phyloP scores from a whole-genome alignment of 1,284 basidiomycete species.

The Thecaphora thlaspeos region DNA sequence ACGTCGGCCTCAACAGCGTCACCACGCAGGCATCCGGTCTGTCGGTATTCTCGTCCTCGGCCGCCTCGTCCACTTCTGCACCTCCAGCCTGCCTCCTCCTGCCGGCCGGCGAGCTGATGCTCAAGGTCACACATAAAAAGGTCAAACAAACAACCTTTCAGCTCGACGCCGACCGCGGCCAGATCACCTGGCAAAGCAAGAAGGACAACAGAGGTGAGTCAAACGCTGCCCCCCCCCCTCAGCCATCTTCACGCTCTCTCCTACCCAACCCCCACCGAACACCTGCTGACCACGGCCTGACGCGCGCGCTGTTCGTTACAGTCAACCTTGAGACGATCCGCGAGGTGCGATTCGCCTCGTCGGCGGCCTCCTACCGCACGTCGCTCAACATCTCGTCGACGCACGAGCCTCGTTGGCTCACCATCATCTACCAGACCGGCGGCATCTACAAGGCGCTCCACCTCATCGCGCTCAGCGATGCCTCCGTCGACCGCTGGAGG shows the following conservation, averaged over 20 bases:
- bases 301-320: too few relatives aligned
- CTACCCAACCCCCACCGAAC: too few relatives aligned
- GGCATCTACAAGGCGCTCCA: slow-evolving; percentile 88
- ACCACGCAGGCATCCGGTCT: too few relatives aligned
- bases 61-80: too few relatives aligned
- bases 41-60: too few relatives aligned
- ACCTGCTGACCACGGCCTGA: background rate
- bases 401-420: slow-evolving; percentile 67
- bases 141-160: slow-evolving; percentile 73
- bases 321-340: slow-evolving; percentile 88
- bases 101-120: slow-evolving; percentile 63
- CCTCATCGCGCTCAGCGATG: slow-evolving; percentile 73
- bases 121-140: slow-evolving; percentile 83
- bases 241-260: too few relatives aligned
- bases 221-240: too few relatives aligned
- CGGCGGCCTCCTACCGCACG: slow-evolving; percentile 75
- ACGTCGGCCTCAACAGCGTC: too few relatives aligned
- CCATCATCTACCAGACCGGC: slow-evolving; percentile 73
- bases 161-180: slow-evolving; percentile 75
- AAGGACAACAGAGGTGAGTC: slow-evolving; percentile 60
- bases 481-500: slow-evolving; percentile 66
- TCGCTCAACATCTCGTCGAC: slow-evolving; percentile 66
- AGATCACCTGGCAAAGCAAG: slow-evolving; percentile 80
- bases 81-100: slow-evolving; percentile 14
- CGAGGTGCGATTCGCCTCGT: slow-evolving; percentile 77